Percentiles rank a stretch among this genome's conserved stretches.
phyloP scores from a whole-genome alignment of 1,284 basidiomycete species.

The Wallemia mellicola region DNA sequence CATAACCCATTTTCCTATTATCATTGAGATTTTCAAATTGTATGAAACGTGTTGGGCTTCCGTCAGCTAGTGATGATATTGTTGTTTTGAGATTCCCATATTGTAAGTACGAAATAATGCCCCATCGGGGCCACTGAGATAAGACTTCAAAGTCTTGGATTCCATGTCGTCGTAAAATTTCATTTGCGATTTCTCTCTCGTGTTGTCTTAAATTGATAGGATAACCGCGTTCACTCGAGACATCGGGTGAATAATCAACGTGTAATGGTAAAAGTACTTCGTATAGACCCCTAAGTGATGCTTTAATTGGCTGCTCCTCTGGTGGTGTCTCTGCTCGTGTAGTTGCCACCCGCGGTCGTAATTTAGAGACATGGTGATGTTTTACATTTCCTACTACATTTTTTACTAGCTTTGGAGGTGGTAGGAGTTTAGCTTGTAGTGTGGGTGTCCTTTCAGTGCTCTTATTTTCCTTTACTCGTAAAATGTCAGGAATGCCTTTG shows the following conservation, averaged over 20 bases:
- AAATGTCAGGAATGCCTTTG: no score
- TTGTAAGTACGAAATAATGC: neutral
- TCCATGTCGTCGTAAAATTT: neutral
- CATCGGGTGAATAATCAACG: neutral
- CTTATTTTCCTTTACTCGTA: no score
- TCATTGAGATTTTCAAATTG: neutral
- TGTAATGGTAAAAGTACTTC: neutral
- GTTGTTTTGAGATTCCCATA: neutral
- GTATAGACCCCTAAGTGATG: neutral
- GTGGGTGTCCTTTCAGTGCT: no score
- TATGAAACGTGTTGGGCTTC: neutral
- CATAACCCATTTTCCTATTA: neutral
- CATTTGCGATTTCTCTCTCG: neutral
- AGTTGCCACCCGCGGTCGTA: neutral
- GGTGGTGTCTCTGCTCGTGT: neutral
- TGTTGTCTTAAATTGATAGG: neutral
- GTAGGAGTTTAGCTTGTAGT: no score
- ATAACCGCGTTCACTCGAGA: neutral
- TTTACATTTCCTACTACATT: no score
- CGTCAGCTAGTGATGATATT: no score
- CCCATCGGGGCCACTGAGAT: neutral
- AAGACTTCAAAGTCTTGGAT: neutral
- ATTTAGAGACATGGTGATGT: neutral
- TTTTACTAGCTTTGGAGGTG: no score
- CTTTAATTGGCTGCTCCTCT: neutral